Base-by-base conservation (phyloP, 306 rosid species). In the Boehmeria nivea region DNA sequence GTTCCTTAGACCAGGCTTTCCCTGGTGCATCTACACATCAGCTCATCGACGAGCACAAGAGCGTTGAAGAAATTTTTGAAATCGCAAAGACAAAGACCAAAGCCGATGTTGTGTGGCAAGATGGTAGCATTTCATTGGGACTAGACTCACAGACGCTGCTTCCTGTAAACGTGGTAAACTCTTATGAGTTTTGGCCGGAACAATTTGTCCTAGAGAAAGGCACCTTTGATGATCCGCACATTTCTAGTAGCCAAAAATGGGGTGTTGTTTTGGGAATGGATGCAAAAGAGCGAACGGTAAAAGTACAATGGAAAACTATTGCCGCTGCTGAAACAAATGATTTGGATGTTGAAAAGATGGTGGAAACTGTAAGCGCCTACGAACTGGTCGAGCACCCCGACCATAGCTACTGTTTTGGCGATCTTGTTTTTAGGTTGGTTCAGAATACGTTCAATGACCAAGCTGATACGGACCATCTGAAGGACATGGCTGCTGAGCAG, bases 301-400 rank as follows among this genome's bases (percentile, higher is more conserved):
- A 67, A 64, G 95, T 93, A 10, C 78, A 73, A 46, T 87, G 96
- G 99, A 77, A 66, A 70, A 77, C 64, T 39, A n/a, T n/a, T n/a
- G n/a, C n/a, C n/a, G n/a, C n/a, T 39, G 38, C 82, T 9, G 66
- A 61, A 76, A 55, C 56, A 25, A 75, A 46, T 38, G 40, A 65
- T 61, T 63, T 68, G 67, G 70, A 80, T 69, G 79, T 60, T 72
- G 75, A 71, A 6, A 17, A 44, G 40, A 31, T 57, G 70, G 94
- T 63, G 64, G 99, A 93, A 77, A 81, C 76, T 59, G 82, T 93
- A 64, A 93, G 99, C 68, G 89, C 99, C 28, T 93, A 87, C 6
- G 99, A 84, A 70, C 75, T 93, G 57, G 57, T 79, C 9, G 96
- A 93, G 76, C 99, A 87, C 83, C 95, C 95, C 6, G 94, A 84